Percentiles rank a stretch among this genome's conserved stretches.
phyloP scores from a whole-genome alignment of 306 rosid species.

The Dalbergia oliveri region DNA sequence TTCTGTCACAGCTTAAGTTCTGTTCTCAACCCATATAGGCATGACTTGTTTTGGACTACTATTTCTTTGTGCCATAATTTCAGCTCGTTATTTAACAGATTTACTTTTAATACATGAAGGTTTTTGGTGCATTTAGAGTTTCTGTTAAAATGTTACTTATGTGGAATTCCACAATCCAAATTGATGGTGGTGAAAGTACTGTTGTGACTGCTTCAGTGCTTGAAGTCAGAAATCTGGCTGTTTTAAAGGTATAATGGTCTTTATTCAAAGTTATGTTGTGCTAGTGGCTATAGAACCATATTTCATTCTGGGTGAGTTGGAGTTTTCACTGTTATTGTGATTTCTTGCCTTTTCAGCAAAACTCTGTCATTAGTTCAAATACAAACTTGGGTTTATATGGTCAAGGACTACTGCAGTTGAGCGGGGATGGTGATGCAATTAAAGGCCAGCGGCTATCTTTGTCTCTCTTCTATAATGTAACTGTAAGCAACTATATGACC shows the following conservation, averaged over 20 bases:
- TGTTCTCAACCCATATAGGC: slow-evolving; percentile 20
- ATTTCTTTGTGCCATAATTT: slow-evolving; percentile 33
- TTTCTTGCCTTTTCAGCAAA: slow-evolving; percentile 74
- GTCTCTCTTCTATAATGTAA: slow-evolving; percentile 98
- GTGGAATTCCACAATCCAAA: slow-evolving; percentile 90
- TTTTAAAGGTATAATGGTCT: slow-evolving; percentile 75
- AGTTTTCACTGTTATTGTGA: slow-evolving; percentile 43
- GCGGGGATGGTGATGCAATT: slow-evolving; percentile 93
- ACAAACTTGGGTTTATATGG: slow-evolving; percentile 95
- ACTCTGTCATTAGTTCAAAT: slow-evolving; percentile 86
- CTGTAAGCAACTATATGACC: slow-evolving; percentile 69
- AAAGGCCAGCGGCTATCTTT: slow-evolving; percentile 92
- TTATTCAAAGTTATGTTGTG: slow-evolving; percentile 39
- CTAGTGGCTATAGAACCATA: slow-evolving; percentile 31
- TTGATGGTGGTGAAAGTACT: slow-evolving; percentile 86
- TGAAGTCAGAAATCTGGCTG: slow-evolving; percentile 97
- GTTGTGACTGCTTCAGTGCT: slow-evolving; percentile 86
- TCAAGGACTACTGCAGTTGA: slow-evolving; percentile 89
- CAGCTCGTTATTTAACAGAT: slow-evolving; percentile 36
- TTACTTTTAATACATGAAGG: slow-evolving; percentile 65
- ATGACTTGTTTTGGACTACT: slow-evolving; percentile 42
- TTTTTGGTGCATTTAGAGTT: slow-evolving; percentile 98
- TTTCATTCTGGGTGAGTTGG: slow-evolving; percentile 41
- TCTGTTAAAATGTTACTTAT: slow-evolving; percentile 94
- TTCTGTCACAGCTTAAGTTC: slow-evolving; percentile 16